Conservation (phyloP, 345 rosid species). For the Balakata baccata region DNA sequence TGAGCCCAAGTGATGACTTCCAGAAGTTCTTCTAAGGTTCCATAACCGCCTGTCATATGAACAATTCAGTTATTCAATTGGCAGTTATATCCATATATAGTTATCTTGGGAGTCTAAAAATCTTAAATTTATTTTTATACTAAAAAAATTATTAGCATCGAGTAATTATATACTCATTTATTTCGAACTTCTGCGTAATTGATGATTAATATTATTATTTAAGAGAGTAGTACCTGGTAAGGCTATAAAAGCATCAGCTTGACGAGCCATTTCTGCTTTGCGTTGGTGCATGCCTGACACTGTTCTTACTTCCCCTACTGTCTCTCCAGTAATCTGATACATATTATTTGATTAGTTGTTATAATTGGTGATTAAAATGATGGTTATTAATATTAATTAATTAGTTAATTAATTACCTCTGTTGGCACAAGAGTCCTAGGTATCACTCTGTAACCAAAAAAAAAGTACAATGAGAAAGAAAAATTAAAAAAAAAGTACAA, state of each 20-base stretch:
- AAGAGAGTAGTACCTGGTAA: slow-evolving; percentile 46
- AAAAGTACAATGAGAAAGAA: neutral
- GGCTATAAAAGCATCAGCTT: slow-evolving; percentile 75
- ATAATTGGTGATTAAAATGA: no score
- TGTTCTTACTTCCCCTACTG: slow-evolving; percentile 63
- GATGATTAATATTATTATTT: no score
- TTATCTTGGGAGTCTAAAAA: slow-evolving; percentile 1
- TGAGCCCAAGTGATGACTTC: slow-evolving; percentile 88
- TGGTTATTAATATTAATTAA: neutral
- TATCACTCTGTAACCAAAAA: slow-evolving; percentile 25
- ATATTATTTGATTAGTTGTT: neutral
- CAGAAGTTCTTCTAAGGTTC: slow-evolving; percentile 68
- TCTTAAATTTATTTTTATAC: neutral
- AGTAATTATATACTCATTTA: neutral
- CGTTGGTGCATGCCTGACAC: slow-evolving; percentile 79
- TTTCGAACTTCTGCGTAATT: neutral
- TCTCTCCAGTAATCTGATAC: slow-evolving; percentile 61
- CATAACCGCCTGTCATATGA: slow-evolving; percentile 57
- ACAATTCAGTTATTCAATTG: neutral
- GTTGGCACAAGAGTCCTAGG: slow-evolving; percentile 34
- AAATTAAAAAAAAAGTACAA: neutral
- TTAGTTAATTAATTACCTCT: slow-evolving; percentile 21
- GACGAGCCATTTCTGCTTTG: slow-evolving; percentile 82
- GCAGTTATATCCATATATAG: neutral
- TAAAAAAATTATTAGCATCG: no score